Conservation (phyloP, 192 early-diverging fungal genomes). For the Coemansia sp. region DNA sequence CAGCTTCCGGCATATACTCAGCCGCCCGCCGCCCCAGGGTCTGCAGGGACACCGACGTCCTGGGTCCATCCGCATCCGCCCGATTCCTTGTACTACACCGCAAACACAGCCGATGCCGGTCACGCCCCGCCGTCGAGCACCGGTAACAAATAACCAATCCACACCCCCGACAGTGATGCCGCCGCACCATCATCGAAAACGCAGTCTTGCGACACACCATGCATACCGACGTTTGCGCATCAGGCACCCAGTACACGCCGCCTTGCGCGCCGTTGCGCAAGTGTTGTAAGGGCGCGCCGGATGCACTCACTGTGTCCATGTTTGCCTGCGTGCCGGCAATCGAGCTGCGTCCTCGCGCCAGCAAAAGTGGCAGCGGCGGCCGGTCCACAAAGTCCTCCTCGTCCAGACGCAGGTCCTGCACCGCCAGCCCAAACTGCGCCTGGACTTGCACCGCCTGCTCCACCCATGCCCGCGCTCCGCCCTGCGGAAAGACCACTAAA, state of each 20-base stretch:
- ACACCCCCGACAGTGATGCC: conserved; percentile 54
- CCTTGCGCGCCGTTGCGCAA: conserved; percentile 11
- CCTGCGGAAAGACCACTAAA: conserved; percentile 17
- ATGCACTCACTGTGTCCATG: background rate
- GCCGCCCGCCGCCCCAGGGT: conserved; percentile 36
- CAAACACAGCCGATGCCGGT: conserved; percentile 28
- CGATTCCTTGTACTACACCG: conserved; percentile 18
- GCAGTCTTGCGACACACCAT: conserved; percentile 55
- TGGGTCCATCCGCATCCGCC: background rate
- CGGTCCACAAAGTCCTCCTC: conserved; percentile 51
- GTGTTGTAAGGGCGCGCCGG: background rate
- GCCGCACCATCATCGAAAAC: conserved; percentile 56
- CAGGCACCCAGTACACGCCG: conserved; percentile 54
- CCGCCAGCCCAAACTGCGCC: conserved; percentile 8
- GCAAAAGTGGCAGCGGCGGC: conserved; percentile 35
- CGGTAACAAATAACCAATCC: conserved; percentile 57
- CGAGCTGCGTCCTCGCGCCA: conserved; percentile 42
- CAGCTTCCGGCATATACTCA: conserved; percentile 31
- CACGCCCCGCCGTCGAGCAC: conserved; percentile 33
- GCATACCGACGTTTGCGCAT: conserved; percentile 43
- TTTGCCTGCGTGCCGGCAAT: conserved; percentile 29
- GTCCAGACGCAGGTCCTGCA: conserved; percentile 53
- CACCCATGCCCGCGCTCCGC: conserved; percentile 34
- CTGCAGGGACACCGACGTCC: conserved; percentile 24
- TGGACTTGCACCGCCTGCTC: conserved; percentile 27